These are phyloP conservation scores for Huntiella abstrusa DNA, from an alignment of 2,329 filamentous ascomycete genomes.

Conservation along the genomic window DNA sequence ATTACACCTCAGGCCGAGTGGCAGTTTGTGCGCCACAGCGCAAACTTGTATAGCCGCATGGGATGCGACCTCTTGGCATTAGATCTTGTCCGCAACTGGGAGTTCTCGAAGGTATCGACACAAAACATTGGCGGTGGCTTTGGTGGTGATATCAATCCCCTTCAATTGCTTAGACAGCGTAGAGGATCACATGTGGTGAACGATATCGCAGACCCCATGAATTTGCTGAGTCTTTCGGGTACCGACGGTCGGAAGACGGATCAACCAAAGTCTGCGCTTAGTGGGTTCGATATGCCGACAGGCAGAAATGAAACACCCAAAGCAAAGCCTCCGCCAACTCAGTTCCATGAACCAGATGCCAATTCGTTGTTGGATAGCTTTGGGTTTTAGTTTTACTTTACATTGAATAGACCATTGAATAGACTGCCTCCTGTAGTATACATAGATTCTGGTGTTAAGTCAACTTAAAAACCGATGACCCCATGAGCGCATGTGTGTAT, in stretches of 20 bases:
- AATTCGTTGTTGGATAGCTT: constrained; percentile 81
- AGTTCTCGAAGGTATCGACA: constrained; percentile 41
- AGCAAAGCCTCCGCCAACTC: constrained; percentile 45
- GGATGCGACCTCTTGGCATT: constrained; percentile 81
- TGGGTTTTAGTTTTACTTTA: constrained; percentile 45
- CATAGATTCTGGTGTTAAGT: no score
- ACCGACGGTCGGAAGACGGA: constrained; percentile 20
- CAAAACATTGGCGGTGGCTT: constrained; percentile 16
- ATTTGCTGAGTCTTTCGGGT: constrained; percentile 18
- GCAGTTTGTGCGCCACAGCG: constrained; percentile 76
- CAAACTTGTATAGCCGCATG: constrained; percentile 72
- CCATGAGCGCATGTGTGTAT: neutral
- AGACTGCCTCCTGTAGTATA: no score
- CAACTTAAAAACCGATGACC: no score
- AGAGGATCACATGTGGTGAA: constrained; percentile 64
- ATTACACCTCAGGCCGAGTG: constrained; percentile 64
- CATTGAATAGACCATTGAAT: no score
- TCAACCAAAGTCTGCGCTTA: constrained; percentile 1
- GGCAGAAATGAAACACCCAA: constrained; percentile 19
- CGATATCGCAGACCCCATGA: constrained; percentile 35
- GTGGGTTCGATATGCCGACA: neutral
- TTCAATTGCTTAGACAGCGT: constrained; percentile 44
- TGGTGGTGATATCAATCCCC: constrained; percentile 36
- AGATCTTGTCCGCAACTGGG: constrained; percentile 68
- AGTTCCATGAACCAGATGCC: constrained; percentile 84